Evolutionary conservation across 1,284 basidiomycete species (phyloP).

Genomic region (Ceratorhiza oryzae-sativae): DNA sequence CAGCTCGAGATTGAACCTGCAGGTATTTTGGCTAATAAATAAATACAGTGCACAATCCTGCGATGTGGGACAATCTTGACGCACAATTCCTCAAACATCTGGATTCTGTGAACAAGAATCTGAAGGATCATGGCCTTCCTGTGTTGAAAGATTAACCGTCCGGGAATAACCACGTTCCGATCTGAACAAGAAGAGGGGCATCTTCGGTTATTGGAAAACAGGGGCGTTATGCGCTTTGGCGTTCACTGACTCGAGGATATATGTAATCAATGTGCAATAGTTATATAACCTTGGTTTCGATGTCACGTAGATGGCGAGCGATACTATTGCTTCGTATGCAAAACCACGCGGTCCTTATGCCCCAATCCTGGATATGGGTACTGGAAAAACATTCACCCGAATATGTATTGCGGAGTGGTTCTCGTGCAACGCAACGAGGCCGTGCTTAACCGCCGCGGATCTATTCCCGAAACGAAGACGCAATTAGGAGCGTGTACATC

Average conservation of each 20-base stretch:
- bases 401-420: no score
- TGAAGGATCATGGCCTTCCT: conserved; percentile 58
- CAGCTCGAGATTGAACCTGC: not conserved
- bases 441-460: not conserved
- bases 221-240: not conserved
- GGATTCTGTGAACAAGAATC: conserved; percentile 61
- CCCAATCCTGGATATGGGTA: no score
- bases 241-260: not conserved
- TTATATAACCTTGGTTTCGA: no score
- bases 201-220: not conserved
- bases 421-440: not conserved
- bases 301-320: no score
- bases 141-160: conserved; percentile 23
- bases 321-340: not conserved
- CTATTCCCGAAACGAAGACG: conserved; percentile 6
- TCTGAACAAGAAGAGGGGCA: not conserved
- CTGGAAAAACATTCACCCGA: no score
- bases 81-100: conserved; percentile 65
- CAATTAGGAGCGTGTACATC: conserved; percentile 15
- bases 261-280: not conserved
- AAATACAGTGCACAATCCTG: conserved; percentile 59
- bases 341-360: no score
- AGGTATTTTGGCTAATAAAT: not conserved
- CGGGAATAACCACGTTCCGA: not conserved
- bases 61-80: conserved; percentile 68